A percentile compares a stretch with the other conserved stretches of the same genome.
phyloP scores from a whole-genome alignment of 2,329 filamentous ascomycete species.

The Piedraia hortae region DNA sequence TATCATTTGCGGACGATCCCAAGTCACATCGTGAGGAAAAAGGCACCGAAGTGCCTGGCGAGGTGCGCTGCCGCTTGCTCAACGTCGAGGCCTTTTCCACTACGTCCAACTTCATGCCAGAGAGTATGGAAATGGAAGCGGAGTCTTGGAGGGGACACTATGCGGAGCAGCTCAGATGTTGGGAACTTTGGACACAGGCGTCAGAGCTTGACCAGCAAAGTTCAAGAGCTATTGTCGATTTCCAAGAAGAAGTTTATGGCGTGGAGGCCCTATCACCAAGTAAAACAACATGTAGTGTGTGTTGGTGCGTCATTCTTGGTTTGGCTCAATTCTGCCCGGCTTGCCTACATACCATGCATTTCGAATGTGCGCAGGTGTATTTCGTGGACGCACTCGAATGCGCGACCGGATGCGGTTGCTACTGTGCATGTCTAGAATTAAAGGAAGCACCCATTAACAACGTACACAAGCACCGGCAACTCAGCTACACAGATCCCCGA shows the following conservation, averaged over 20 bases:
- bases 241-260: too few species aligned
- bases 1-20: conserved; percentile 8
- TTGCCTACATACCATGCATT: conserved; percentile 10
- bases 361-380: conserved; percentile 6
- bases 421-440: conserved; percentile 4
- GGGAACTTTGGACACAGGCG: conserved; percentile 26
- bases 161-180: conserved; percentile 29
- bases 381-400: conserved; percentile 6
- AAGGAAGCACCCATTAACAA: neutral
- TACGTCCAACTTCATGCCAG: conserved; percentile 16
- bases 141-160: conserved; percentile 28
- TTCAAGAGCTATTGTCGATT: neutral
- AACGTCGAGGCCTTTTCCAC: conserved; percentile 29
- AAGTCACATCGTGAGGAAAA: conserved; percentile 3
- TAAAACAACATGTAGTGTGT: conserved; percentile 8
- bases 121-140: conserved; percentile 19
- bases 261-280: neutral
- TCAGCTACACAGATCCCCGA: conserved; percentile 8
- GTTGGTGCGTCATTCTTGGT: conserved; percentile 6
- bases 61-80: conserved; percentile 24
- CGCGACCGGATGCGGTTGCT: conserved; percentile 11
- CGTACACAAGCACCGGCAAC: conserved; percentile 4
- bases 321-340: conserved; percentile 9
- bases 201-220: conserved; percentile 22
- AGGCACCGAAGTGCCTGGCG: conserved; percentile 10